Evolutionary conservation across 2,329 filamentous ascomycete genomes (phyloP).

Genomic region (Mollisiaceae sp.): DNA sequence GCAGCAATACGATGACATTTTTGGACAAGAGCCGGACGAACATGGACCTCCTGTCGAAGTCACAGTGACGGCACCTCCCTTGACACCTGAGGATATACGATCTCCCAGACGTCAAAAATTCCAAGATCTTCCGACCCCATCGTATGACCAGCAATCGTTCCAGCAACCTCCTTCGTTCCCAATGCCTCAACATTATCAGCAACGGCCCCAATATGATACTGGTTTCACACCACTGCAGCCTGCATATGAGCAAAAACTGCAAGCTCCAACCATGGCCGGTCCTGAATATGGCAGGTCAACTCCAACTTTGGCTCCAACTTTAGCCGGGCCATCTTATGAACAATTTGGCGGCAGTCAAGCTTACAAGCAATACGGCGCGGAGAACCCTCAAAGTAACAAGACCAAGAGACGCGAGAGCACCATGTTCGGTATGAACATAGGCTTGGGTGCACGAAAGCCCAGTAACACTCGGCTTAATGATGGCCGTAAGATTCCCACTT

Average conservation of each 20-base stretch:
- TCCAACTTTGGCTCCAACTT: constrained; percentile 37
- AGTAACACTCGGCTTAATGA: constrained; percentile 39
- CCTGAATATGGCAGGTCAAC: constrained; percentile 40
- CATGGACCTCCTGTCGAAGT: constrained; percentile 60
- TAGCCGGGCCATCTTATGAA: constrained; percentile 46
- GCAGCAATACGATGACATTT: constrained; percentile 87
- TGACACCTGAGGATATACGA: constrained; percentile 62
- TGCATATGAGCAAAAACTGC: constrained; percentile 47
- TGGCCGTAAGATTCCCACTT: constrained; percentile 34
- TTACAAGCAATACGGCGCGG: constrained; percentile 41
- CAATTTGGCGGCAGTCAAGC: constrained; percentile 43
- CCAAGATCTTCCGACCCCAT: constrained; percentile 67
- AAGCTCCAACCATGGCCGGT: constrained; percentile 38
- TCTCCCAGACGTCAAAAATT: constrained; percentile 71
- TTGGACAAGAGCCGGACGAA: constrained; percentile 71
- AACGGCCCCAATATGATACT: constrained; percentile 49
- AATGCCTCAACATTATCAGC: constrained; percentile 36
- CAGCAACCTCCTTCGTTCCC: constrained; percentile 46
- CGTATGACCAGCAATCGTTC: constrained; percentile 63
- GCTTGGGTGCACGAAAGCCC: constrained; percentile 45
- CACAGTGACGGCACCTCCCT: constrained; percentile 45
- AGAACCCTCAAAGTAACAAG: constrained; percentile 44
- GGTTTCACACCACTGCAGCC: constrained; percentile 57
- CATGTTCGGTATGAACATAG: constrained; percentile 57
- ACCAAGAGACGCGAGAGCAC: constrained; percentile 63